Evolutionary conservation across 352 stramenopile species (phyloP), one percentile per base, ranked within the genome.

Genomic region (Globisporangium canariense): DNA sequence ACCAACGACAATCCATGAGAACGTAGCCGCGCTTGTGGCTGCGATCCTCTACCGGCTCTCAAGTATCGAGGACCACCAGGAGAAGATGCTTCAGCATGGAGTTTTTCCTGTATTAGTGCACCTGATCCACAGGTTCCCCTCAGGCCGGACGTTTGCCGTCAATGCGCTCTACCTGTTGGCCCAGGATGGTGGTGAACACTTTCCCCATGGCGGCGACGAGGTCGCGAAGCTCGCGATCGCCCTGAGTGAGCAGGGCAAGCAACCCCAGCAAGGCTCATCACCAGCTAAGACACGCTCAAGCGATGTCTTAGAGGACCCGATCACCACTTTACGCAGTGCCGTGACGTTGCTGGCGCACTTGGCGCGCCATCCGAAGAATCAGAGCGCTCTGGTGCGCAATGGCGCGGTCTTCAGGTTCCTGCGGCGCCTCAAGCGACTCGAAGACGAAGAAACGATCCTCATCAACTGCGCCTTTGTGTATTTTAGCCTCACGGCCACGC

Each of bases 381-480:
- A 81, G 50, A 57, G 38, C 0, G 58, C 83, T 13, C 66, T 93
- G 1, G 77, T 90, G 6, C 73, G 69, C 7, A 81, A 84, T 46
- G 80, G 79, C 11, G 74, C 68, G 0, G 76, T 93, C 13, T 90
- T 88, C 61, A 69, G 74, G 0, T 90, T 89, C 59, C 62, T 91
- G 9, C 75, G 73, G 28, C 72, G 66, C 11, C 69, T 91, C 22
- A 79, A 83, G 55, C 73, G 70, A 0, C 66, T 81, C 25, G 67
- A 75, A 22, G 52, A 77, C 13, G 74, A 70, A 32, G 76, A 77
- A 2, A 90, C 80, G 43, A 68, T 89, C 16, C 63, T 88, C 53
- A 81, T 81, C 58, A 93, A 93, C 67, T 89, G 72, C 38, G 78
- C 79, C 34, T 89, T 79, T 49, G 78, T 93, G 38, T 82, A 85